These are phyloP conservation scores for Rhynchosporium graminicola DNA, from an alignment of 2,329 filamentous ascomycete genomes.

Conservation along the genomic window DNA sequence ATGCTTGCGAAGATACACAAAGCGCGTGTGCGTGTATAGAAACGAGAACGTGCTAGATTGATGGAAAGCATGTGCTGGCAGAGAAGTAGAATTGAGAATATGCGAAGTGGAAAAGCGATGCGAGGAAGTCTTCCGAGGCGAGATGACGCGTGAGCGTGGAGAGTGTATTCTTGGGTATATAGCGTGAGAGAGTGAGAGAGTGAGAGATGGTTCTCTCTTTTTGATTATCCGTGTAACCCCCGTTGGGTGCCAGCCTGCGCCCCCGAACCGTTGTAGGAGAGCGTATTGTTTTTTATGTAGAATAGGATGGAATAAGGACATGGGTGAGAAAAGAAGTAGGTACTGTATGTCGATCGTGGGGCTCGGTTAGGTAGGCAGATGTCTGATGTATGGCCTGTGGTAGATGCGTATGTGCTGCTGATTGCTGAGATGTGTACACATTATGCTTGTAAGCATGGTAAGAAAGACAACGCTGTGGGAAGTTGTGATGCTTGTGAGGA, in stretches of 20 bases:
- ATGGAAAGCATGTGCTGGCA: no score
- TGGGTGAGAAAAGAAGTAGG: slow-evolving; percentile 23
- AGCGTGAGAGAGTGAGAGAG: slow-evolving; percentile 13
- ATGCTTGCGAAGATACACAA: background rate
- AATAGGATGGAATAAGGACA: slow-evolving; percentile 24
- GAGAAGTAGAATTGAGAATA: slow-evolving; percentile 6
- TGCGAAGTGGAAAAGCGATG: background rate
- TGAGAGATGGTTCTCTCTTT: slow-evolving; percentile 7
- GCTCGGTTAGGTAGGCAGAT: background rate
- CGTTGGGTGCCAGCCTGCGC: slow-evolving; percentile 32
- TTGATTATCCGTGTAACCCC: slow-evolving; percentile 15
- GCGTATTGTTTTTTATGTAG: slow-evolving; percentile 9
- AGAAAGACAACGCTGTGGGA: slow-evolving; percentile 22
- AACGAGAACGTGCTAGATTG: background rate
- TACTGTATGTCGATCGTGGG: background rate
- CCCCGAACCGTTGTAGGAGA: slow-evolving; percentile 28
- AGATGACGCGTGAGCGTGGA: slow-evolving; percentile 38
- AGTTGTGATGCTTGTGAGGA: slow-evolving; percentile 28
- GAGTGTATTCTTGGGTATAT: slow-evolving; percentile 37
- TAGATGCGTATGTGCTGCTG: background rate
- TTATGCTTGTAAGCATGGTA: background rate
- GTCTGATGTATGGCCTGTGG: background rate
- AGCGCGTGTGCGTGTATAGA: background rate
- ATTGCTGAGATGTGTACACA: slow-evolving; percentile 16
- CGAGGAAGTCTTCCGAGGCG: slow-evolving; percentile 18